phyloP scores from a whole-genome alignment of 371 early-diverging fungal genomes.

The Lichtheimia corymbifera region DNA sequence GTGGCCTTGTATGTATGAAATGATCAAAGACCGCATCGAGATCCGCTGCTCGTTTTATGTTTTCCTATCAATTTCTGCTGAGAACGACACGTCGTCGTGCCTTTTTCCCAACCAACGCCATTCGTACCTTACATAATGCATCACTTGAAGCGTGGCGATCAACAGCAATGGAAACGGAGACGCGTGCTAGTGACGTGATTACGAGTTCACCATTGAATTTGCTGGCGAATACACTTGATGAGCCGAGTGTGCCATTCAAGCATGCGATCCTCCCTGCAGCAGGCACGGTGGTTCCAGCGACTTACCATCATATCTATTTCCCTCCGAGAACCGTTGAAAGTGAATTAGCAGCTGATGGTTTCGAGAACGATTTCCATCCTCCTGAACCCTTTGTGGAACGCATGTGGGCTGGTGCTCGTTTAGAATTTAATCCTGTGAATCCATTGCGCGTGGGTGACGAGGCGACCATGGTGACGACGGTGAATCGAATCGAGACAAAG shows the following conservation, averaged over 20 bases:
- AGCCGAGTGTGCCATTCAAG: constrained; percentile 10
- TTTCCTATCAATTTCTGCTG: no score
- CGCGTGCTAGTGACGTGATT: no score
- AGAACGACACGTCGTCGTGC: no score
- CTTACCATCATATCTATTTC: constrained; percentile 79
- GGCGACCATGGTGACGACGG: constrained; percentile 54
- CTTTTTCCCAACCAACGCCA: no score
- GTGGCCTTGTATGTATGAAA: no score
- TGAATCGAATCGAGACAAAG: constrained; percentile 56
- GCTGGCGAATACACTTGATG: constrained; percentile 33
- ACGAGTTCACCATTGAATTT: constrained; percentile 26
- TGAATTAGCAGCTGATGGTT: constrained; percentile 78
- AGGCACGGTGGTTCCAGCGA: constrained; percentile 65
- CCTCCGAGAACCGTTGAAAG: constrained; percentile 68
- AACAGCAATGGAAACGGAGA: no score
- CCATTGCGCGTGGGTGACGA: constrained; percentile 65
- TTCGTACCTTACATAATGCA: no score
- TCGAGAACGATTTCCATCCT: constrained; percentile 72
- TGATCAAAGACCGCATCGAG: no score
- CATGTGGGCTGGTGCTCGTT: constrained; percentile 85
- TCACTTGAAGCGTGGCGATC: no score
- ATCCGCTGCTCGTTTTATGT: no score
- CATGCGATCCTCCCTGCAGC: constrained; percentile 18
- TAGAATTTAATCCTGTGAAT: constrained; percentile 60
- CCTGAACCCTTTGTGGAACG: constrained; percentile 77